Evolutionary conservation across 1,284 basidiomycete genomes (phyloP), one percentile per base, ranked within the genome.

Genomic region (Sporisorium exsertum): DNA sequence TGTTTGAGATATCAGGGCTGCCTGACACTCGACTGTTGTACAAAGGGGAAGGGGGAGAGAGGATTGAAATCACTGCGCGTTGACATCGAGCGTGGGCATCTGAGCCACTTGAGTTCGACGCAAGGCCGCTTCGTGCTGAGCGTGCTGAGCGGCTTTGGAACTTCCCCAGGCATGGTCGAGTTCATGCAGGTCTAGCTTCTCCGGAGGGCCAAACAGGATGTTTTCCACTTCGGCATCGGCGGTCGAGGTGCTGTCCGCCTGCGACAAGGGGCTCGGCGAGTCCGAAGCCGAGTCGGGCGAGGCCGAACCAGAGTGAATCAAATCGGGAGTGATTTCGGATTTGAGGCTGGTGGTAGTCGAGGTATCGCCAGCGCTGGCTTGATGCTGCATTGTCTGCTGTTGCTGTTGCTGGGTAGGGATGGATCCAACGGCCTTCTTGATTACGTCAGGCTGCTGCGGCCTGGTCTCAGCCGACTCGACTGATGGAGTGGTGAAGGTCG

Each of bases 141-240:
- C 46, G 26, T 70, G 60, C 54, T 65, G 63, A 46, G 56, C 69
- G 12, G 65, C 58, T 47, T 70, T 75, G 33, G 56, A 42, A 12
- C 70, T 66, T 20, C 57, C 63, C 74, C 74, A 77, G 22, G 62
- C 74, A 42, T 69, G 65, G 51, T 77, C 74, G 4, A 77, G 58
- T 52, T 77, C 74, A 9, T 63, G 70, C 63, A 77, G 20, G 26
- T 72, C 74, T 2, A 77, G 66, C 64, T 72, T 77, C 51, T 77
- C 74, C 16, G 70, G 63, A 18, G 74, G 70, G 3, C 74, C 70
- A 45, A 77, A 77, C 10, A 77, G 63, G 40, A 77, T 69, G 35
- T 33, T 72, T 24, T 77, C 74, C 13, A 73, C 66, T 57, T 77
- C 70, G 53, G 66, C 62, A 26, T 77, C 70, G 3, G 49, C 70